Percentiles rank a stretch among this genome's conserved stretches.
phyloP scores from a whole-genome alignment of 2,329 filamentous ascomycete genomes.

The Leptographium galeiforme region DNA sequence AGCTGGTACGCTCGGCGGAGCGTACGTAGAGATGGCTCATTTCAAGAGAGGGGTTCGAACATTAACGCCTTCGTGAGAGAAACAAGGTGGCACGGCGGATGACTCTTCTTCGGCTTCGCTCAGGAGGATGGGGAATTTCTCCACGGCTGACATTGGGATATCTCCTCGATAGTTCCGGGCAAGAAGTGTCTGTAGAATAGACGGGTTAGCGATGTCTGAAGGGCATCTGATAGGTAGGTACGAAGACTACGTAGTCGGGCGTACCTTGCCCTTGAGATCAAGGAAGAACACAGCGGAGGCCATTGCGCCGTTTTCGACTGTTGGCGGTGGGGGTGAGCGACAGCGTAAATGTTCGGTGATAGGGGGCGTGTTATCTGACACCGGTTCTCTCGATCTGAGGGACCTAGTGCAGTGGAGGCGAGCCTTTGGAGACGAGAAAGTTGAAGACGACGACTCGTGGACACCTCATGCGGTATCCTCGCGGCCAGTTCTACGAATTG shows the following conservation, averaged over 20 bases:
- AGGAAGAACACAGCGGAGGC: slow-evolving; percentile 97
- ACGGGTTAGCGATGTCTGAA: not conserved
- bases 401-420: too few relatives aligned
- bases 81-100: slow-evolving; percentile 91
- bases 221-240: not conserved
- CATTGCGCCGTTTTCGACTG: slow-evolving; percentile 38
- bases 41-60: slow-evolving; percentile 27
- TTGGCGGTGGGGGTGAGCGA: not conserved
- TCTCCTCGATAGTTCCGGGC: slow-evolving; percentile 97
- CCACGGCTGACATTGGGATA: slow-evolving; percentile 97
- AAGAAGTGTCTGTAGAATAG: slow-evolving; percentile 62
- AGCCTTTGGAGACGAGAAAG: not conserved
- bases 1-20: not conserved
- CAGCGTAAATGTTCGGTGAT: too few relatives aligned
- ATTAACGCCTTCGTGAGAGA: slow-evolving; percentile 97
- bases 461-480: not conserved
- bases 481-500: not conserved
- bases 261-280: slow-evolving; percentile 98
- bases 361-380: not conserved
- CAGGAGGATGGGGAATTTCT: slow-evolving; percentile 91
- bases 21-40: too few relatives aligned
- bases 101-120: slow-evolving; percentile 99
- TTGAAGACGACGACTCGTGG: not conserved
- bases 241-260: slow-evolving; percentile 10
- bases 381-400: too few relatives aligned